Evolutionary conservation across 352 stramenopile species (phyloP), one percentile per base, ranked within the genome.

Genomic region (Phytopythium aichiense): DNA sequence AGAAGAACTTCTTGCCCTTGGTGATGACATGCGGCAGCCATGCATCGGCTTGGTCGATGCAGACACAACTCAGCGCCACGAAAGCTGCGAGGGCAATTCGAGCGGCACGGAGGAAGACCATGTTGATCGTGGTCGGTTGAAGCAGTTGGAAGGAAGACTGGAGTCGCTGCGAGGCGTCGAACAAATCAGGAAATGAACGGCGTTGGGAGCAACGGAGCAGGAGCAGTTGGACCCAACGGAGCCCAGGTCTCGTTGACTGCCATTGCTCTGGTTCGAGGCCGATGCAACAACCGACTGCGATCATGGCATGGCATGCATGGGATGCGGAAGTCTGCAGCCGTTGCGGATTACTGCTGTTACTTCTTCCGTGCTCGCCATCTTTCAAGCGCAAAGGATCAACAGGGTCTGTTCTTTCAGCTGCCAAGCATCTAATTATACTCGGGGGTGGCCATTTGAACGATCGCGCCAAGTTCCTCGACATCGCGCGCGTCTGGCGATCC

Each of bases 1-100:
- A 70, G 68, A 94, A 96, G 63, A 95, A 83, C 65, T 94, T 95
- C 73, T 93, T 93, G 62, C 85, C 84, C 58, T 84, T 87, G 35
- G 63, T 45, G 3, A 87, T 58, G 64, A 89, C 76, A 1, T 71
- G 74, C 12, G 74, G 50, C 16, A 80, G n/a, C 79, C 74, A 88
- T 18, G 72, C 76, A 64, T 77, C 22, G 42, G 42, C 18, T 23
- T 48, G 42, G 7, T 50, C 22, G 43, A 50, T 50, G 11, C 43
- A 50, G n/a, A 50, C 4, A n/a, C 43, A 50, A n/a, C 43, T 50
- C n/a, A 50, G n/a, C 7, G 43, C 43, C 43, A 50, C 4, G n/a
- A 50, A 50, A 6, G 43, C n/a, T 12, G 43, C 43, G n/a, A 50
- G 43, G 3, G n/a, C 43, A 8, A 50, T 23, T 9, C 43, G 43